These are phyloP conservation scores for Adansonia grandidieri DNA, from an alignment of 441 rosid genomes.

Conservation along the genomic window DNA sequence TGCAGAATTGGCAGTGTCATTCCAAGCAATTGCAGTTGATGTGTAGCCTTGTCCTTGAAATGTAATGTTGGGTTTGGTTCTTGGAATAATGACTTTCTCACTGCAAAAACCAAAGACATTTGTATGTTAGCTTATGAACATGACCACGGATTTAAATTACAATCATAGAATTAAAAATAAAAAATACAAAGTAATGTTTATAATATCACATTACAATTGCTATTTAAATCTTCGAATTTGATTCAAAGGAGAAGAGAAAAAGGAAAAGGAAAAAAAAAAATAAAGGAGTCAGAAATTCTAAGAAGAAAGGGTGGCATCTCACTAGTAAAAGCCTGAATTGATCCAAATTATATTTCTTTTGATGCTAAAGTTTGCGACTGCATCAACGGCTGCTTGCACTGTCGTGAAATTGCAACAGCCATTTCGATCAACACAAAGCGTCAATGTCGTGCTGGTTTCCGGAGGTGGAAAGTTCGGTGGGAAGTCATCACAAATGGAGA, in stretches of 20 bases:
- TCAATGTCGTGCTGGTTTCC: constrained; percentile 62
- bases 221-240: no score
- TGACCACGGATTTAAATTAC: neutral
- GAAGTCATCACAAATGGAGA: constrained; percentile 69
- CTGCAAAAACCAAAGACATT: constrained; percentile 32
- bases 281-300: neutral
- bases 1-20: constrained; percentile 78
- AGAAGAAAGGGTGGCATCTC: constrained; percentile 30
- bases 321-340: constrained; percentile 84
- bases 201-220: no score
- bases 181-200: no score
- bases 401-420: constrained; percentile 90
- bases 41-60: constrained; percentile 89
- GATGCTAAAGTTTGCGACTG: constrained; percentile 53
- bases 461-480: constrained; percentile 67
- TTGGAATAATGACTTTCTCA: constrained; percentile 69
- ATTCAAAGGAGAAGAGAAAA: no score
- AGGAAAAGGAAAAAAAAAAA: no score
- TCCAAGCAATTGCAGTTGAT: constrained; percentile 84
- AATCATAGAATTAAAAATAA: no score
- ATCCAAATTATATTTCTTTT: constrained; percentile 74
- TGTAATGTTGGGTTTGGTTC: constrained; percentile 70
- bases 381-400: constrained; percentile 79
- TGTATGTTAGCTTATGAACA: neutral
- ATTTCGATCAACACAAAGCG: constrained; percentile 69